These are phyloP conservation scores for Mycosphaerella arachidis DNA, from an alignment of 2,329 filamentous ascomycete genomes.

Conservation along the genomic window DNA sequence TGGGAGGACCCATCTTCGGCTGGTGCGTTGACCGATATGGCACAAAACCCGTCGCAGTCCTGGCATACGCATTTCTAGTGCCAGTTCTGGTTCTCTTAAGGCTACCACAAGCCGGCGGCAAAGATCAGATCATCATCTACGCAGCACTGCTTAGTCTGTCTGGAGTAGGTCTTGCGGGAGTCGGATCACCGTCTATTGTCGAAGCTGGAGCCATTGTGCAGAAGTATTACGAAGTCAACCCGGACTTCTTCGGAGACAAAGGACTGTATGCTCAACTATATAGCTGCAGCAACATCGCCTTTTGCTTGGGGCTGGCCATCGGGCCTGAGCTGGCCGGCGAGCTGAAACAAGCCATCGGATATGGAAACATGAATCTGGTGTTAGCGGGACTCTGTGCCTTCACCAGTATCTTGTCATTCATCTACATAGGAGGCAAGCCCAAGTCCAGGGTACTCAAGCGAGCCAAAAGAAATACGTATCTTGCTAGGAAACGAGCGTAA, in stretches of 20 bases:
- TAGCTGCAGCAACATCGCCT: slow-evolving; percentile 60
- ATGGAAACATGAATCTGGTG: slow-evolving; percentile 55
- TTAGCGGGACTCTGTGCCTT: slow-evolving; percentile 44
- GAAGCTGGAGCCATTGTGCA: slow-evolving; percentile 54
- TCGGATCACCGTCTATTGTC: slow-evolving; percentile 53
- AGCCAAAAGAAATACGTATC: slow-evolving; percentile 12
- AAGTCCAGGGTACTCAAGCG: slow-evolving; percentile 23
- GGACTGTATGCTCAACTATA: slow-evolving; percentile 64
- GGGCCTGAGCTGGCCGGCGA: slow-evolving; percentile 56
- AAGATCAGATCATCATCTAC: slow-evolving; percentile 43
- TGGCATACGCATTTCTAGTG: slow-evolving; percentile 42
- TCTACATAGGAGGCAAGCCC: slow-evolving; percentile 45
- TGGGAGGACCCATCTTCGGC: slow-evolving; percentile 45
- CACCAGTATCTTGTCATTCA: slow-evolving; percentile 42
- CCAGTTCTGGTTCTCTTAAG: slow-evolving; percentile 43
- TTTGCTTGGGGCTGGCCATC: slow-evolving; percentile 55
- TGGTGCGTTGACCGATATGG: slow-evolving; percentile 47
- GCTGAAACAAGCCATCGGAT: slow-evolving; percentile 50
- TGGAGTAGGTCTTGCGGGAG: slow-evolving; percentile 53
- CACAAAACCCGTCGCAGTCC: slow-evolving; percentile 39
- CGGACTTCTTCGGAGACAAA: slow-evolving; percentile 51
- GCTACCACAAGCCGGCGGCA: slow-evolving; percentile 39
- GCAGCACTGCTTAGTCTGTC: slow-evolving; percentile 43
- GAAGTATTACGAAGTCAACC: slow-evolving; percentile 53
- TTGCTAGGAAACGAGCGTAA: slow-evolving; percentile 13